Percentiles rank a stretch among this genome's conserved stretches.
These are phyloP conservation scores for Magnolia sinica DNA, from an alignment of 164 flowering plant genomes.

Conservation along the genomic window DNA sequence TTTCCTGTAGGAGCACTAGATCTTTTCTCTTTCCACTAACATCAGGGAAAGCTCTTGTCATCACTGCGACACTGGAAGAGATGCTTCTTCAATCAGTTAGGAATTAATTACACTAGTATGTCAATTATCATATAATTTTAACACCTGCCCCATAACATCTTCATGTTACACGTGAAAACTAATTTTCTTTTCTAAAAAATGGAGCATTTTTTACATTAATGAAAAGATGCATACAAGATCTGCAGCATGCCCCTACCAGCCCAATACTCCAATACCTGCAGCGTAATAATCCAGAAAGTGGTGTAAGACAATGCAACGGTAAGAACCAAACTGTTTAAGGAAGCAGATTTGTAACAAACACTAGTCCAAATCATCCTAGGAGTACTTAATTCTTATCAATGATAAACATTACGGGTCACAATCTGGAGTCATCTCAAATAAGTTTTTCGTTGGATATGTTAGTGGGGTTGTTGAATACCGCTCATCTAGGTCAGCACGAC, in stretches of 20 bases:
- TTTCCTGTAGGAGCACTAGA: conserved; percentile 69
- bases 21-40: conserved; percentile 26
- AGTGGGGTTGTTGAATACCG: too few relatives aligned
- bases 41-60: conserved; percentile 94
- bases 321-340: background rate
- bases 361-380: background rate
- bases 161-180: background rate
- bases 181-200: background rate
- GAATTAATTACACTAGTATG: background rate
- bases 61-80: conserved; percentile 81
- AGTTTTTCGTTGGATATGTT: too few relatives aligned
- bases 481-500: too few relatives aligned
- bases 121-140: background rate
- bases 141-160: background rate
- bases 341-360: background rate
- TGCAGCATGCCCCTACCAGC: conserved; percentile 97
- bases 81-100: background rate
- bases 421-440: background rate
- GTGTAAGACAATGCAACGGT: background rate
- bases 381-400: background rate
- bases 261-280: conserved; percentile 93
- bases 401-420: too few relatives aligned
- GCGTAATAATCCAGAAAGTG: conserved; percentile 11
- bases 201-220: background rate
- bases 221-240: conserved; percentile 68